Evolutionary conservation across 345 rosid genomes (phyloP), one percentile per base, ranked within the genome.

Genomic region (Iberis pinnata): DNA sequence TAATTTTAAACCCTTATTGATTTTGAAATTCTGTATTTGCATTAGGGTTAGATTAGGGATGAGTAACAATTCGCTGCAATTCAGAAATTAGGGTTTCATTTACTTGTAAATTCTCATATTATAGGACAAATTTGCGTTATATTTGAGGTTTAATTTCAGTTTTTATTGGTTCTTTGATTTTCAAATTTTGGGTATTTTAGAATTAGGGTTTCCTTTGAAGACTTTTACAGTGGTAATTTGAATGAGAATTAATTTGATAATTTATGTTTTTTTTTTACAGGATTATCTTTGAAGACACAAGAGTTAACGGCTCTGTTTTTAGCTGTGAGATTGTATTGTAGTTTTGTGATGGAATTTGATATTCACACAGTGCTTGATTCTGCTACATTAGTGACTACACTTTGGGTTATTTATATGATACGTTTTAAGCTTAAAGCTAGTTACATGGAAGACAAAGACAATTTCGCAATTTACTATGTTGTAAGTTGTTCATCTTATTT

Each of bases 281-380:
- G 97, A 37, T 60, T 89, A 17, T 89, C 97, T 12, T 67, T 89
- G 40, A 86, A 83, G 71, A 68, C 88, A 1, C 95, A 89, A 72
- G 97, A 89, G 65, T 63, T 89, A 59, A 89, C 97, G 17, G 95
- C 97, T 53, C 53, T 83, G 25, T 89, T 89, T 68, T 52, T 89
- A 54, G 97, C 84, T 7, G 88, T 80, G 53, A 76, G 97, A 54
- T 67, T 89, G 35, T 89, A 86, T 53, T 86, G 97, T 61, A 86
- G 97, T 73, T 75, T 86, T 68, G 97, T 89, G 24, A 89, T 89
- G 95, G 97, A 86, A 49, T 83, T 75, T 73, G 95, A 85, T 73
- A 81, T 89, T 27, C 93, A 86, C 67, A 89, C 97, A 3, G 1
- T 89, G 24, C 92, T 89, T 38, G 95, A 89, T 72, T 69, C 89